Evolutionary conservation across 169 alveolate genomes (phyloP).

Genomic region (Plasmodium billcollinsi): DNA sequence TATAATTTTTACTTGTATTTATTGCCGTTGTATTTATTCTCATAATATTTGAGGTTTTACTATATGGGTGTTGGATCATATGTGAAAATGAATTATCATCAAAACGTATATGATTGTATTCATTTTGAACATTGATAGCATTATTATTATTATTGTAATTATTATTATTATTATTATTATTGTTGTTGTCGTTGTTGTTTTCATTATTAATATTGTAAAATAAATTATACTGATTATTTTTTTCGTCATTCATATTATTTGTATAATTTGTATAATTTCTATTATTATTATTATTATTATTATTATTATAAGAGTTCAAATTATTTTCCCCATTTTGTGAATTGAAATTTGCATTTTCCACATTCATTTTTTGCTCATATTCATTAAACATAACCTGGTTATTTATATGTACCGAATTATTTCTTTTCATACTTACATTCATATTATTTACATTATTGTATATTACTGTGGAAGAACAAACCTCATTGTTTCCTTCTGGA

Average conservation of each 20-base stretch:
- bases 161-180: too few species aligned
- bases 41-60: slow-evolving; percentile 40
- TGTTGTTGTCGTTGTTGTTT: not conserved
- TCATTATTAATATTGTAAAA: slow-evolving; percentile 32
- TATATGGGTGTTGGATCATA: slow-evolving; percentile 11
- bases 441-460: not conserved
- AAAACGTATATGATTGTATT: slow-evolving; percentile 14
- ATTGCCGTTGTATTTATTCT: slow-evolving; percentile 28
- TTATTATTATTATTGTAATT: not conserved
- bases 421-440: not conserved
- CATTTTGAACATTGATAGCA: not conserved
- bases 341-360: slow-evolving; percentile 1
- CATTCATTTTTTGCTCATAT: not conserved
- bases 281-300: slow-evolving; percentile 3
- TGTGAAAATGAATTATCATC: not conserved
- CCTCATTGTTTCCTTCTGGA: not conserved
- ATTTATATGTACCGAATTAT: slow-evolving; percentile 2
- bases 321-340: not conserved
- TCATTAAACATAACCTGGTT: slow-evolving; percentile 24
- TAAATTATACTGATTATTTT: slow-evolving; percentile 49
- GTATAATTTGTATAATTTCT: not conserved
- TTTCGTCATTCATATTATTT: slow-evolving; percentile 1
- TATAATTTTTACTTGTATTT: slow-evolving; percentile 22
- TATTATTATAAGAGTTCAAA: not conserved
- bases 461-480: too few species aligned